Percentiles rank a stretch among this genome's conserved stretches.
phyloP scores from a whole-genome alignment of 2,329 filamentous ascomycete genomes.

The Talaromyces funiculosus region DNA sequence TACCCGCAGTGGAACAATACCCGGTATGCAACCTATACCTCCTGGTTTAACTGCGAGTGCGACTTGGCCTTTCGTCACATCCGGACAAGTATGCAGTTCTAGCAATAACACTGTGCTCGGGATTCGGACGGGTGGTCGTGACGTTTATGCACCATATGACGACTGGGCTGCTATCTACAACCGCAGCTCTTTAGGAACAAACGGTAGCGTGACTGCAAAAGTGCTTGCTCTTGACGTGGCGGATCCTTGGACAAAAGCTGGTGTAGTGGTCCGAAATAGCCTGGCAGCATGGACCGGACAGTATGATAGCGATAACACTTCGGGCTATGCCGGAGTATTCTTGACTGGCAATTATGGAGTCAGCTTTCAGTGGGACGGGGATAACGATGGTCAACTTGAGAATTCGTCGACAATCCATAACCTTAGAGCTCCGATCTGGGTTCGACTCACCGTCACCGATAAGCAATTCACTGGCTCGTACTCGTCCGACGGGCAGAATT shows the following conservation, averaged over 20 bases:
- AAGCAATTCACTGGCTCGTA: not conserved
- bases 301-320: not conserved
- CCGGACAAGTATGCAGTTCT: not conserved
- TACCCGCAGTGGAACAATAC: not conserved
- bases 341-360: not conserved
- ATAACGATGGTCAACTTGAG: not conserved
- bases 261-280: not conserved
- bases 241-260: not conserved
- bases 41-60: not conserved
- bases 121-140: not conserved
- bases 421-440: not conserved
- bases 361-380: not conserved
- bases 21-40: not conserved
- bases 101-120: not conserved
- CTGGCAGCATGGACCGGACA: not conserved
- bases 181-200: not conserved
- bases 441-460: not conserved
- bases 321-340: not conserved
- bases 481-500: not conserved
- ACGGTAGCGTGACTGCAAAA: not conserved
- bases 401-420: not conserved
- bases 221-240: not conserved
- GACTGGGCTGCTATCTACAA: slow-evolving; percentile 2
- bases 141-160: not conserved
- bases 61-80: not conserved